Conservation (phyloP, 257 asterid species). For the Ligustrum vulgare region DNA sequence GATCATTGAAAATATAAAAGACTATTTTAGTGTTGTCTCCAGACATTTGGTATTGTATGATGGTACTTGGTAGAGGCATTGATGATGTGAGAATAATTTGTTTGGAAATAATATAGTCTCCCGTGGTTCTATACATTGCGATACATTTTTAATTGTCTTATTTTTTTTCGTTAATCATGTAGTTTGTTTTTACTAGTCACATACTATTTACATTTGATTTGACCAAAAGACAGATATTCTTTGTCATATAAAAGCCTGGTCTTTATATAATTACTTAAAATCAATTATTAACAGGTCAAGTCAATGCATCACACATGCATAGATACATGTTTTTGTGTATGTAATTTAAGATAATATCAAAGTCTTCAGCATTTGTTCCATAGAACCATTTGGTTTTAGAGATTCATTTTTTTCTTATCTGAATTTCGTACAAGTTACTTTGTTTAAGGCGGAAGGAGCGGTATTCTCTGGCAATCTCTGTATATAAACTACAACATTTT, state of each 20-base stretch:
- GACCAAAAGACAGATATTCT: not conserved
- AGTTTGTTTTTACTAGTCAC: not conserved
- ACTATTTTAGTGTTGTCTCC: not conserved
- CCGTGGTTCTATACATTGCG: not conserved
- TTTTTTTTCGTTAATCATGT: slow-evolving; percentile 3
- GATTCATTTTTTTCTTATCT: not conserved
- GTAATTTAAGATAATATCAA: not conserved
- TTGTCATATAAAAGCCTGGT: not conserved
- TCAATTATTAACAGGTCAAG: not conserved
- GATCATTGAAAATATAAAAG: not conserved
- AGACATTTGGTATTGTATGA: not conserved
- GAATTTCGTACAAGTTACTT: not conserved
- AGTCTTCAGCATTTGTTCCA: not conserved
- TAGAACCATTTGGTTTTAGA: not conserved
- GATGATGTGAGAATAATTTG: not conserved
- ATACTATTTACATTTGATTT: not conserved
- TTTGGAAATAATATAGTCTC: slow-evolving; percentile 4
- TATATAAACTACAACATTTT: slow-evolving; percentile 17
- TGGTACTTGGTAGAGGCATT: not conserved
- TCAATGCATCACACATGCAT: not conserved
- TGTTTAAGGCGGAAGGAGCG: not conserved
- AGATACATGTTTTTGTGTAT: not conserved
- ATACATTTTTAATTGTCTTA: slow-evolving; percentile 15
- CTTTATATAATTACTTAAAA: not conserved
- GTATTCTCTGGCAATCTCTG: slow-evolving; percentile 4